Evolutionary conservation across 148 eudicot species (phyloP).

Genomic region (Drosera capensis): DNA sequence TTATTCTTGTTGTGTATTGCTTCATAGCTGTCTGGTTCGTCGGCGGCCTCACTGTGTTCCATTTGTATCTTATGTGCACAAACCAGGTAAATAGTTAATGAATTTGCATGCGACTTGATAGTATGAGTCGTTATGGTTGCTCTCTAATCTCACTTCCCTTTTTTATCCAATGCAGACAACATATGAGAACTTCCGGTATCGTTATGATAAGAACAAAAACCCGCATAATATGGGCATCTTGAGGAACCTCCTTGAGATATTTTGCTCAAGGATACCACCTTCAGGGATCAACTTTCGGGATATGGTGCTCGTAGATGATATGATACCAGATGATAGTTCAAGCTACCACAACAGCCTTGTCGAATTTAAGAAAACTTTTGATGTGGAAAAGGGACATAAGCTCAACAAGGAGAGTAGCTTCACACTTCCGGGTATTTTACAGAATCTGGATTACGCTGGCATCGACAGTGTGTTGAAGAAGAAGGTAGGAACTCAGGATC

Average conservation of each 20-base stretch:
- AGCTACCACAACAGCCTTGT: constrained; percentile 8
- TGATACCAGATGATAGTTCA: constrained; percentile 9
- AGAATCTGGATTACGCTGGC: constrained; percentile 17
- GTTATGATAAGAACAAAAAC: constrained; percentile 30
- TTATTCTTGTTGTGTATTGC: constrained; percentile 47
- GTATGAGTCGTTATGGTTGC: not conserved
- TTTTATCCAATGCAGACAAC: constrained; percentile 15
- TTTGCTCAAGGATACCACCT: constrained; percentile 19
- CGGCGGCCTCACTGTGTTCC: constrained; percentile 71
- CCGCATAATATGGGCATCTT: constrained; percentile 27
- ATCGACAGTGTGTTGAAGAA: constrained; percentile 17
- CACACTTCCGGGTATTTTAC: constrained; percentile 13
- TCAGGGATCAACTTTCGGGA: constrained; percentile 17
- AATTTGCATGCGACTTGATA: not conserved
- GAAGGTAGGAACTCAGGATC: constrained; percentile 4
- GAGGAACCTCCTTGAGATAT: constrained; percentile 18
- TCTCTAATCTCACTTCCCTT: not conserved
- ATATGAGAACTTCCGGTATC: constrained; percentile 44
- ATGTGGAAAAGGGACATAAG: constrained; percentile 14
- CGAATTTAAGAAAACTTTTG: constrained; percentile 8
- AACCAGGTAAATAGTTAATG: constrained; percentile 40
- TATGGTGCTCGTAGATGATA: constrained; percentile 27
- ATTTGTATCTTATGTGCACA: constrained; percentile 53
- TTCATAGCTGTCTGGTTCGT: constrained; percentile 73
- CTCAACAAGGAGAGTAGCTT: constrained; percentile 12